Base-by-base conservation (phyloP, 352 stramenopile species). In the Phytophthora lateralis region DNA sequence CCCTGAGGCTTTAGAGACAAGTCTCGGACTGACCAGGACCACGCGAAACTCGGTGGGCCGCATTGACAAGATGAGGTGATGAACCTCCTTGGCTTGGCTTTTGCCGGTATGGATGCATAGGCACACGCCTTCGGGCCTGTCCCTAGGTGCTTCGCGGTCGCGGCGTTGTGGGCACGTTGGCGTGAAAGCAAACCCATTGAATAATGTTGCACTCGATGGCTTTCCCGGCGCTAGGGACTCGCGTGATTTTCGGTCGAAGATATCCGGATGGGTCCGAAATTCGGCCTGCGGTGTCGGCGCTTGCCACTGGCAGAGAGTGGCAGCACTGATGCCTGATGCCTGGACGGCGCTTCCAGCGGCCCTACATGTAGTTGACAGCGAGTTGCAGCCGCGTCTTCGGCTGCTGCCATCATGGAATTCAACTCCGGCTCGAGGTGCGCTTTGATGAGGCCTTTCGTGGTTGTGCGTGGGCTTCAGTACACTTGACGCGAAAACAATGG, bases 51-150 rank as follows among this genome's bases (percentile, higher is more conserved):
- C 39, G 42, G 26, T 66, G 48, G 38, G 34, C 18, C 30, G 26
- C 27, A 42, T 18, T 55, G 35, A 11, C 49, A 35, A 11, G 45
- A 64, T 64, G 54, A 69, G 52, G 6, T 69, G 60, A 64, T 53
- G 60, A 60, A 60, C 29, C 60, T 55, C 17, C 24, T 42, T 43
- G 54, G 26, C 60, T 61, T 53, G 59, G 27, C 35, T 49, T 62
- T 26, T 62, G 44, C 43, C 29, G 30, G 29, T 18, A 30, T 57
- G 46, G 55, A 63, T 63, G 46, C 55, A 63, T 60, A 60, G 53
- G 42, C 53, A 53, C 54, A 56, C 49, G 54, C 2, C 52, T 4
- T 60, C 27, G 11, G 34, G 51, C 39, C 41, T 60, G 54, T 54
- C 54, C 27, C 43, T 46, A n/a, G 48, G 30, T 58, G 30, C 41